Evolutionary conservation across 306 rosid species (phyloP).

Genomic region (Astragalus membranaceus): DNA sequence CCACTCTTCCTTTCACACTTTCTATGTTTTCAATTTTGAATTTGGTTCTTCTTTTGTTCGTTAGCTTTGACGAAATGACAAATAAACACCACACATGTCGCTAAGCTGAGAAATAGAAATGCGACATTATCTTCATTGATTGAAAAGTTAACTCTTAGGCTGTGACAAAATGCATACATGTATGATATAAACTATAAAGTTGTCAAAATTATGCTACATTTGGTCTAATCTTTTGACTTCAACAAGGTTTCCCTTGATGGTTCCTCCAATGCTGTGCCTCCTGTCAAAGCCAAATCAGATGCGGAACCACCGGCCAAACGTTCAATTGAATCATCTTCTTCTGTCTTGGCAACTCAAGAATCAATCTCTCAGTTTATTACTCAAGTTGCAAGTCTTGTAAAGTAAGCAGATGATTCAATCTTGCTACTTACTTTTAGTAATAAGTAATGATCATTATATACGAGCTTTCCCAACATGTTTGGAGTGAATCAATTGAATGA

Average conservation of each 20-base stretch:
- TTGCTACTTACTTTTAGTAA: neutral
- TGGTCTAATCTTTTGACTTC: slow-evolving; percentile 38
- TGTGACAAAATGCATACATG: neutral
- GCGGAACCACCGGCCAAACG: slow-evolving; percentile 22
- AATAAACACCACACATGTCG: too few species aligned
- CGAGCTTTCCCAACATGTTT: neutral
- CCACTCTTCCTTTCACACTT: slow-evolving; percentile 12
- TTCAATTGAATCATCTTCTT: slow-evolving; percentile 26
- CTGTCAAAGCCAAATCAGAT: slow-evolving; percentile 35
- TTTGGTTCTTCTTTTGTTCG: neutral
- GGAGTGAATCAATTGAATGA: neutral
- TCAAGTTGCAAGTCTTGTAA: slow-evolving; percentile 68
- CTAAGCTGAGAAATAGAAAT: neutral
- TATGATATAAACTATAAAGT: neutral
- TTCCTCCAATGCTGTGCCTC: slow-evolving; percentile 37
- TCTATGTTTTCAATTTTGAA: slow-evolving; percentile 21
- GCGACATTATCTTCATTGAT: neutral
- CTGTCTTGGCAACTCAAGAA: slow-evolving; percentile 51
- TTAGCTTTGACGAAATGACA: too few species aligned
- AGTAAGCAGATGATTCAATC: slow-evolving; percentile 34
- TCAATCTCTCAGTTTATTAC: slow-evolving; percentile 53
- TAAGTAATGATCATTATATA: neutral
- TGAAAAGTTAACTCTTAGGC: neutral
- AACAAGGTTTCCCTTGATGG: slow-evolving; percentile 56
- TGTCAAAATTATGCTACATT: slow-evolving; percentile 14